Conservation (phyloP, 2,329 filamentous ascomycete genomes). For the Laburnicola sp. region DNA sequence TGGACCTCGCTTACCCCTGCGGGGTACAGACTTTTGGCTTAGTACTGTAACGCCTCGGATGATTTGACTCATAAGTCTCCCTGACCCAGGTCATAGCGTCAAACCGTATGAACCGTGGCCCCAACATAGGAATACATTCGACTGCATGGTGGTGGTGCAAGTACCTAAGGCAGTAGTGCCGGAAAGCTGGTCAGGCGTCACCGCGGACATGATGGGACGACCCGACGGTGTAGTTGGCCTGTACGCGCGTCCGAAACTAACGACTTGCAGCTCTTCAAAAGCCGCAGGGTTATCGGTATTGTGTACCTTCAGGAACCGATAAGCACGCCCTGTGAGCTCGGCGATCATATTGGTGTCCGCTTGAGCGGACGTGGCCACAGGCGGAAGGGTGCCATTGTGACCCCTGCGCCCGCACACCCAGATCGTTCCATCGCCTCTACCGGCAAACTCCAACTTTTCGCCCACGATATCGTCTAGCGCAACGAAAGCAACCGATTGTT, state of each 20-base stretch:
- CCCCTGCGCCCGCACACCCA: neutral
- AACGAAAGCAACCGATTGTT: neutral
- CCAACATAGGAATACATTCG: neutral
- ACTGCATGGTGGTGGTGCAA: neutral
- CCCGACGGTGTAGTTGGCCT: neutral
- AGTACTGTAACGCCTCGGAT: too few relatives aligned
- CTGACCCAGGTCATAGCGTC: neutral
- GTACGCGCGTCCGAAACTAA: neutral
- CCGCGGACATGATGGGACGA: neutral
- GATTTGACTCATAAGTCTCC: neutral
- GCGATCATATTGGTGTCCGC: neutral
- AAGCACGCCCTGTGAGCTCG: neutral
- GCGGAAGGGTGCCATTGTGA: neutral
- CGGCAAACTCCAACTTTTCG: slow-evolving; percentile 4
- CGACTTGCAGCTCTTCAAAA: neutral
- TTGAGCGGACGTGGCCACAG: neutral
- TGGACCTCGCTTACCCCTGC: too few relatives aligned
- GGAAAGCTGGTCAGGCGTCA: neutral
- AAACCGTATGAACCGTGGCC: neutral
- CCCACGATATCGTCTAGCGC: neutral
- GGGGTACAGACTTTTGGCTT: too few relatives aligned
- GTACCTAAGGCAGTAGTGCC: neutral
- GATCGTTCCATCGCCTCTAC: slow-evolving; percentile 2
- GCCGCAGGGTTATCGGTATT: neutral
- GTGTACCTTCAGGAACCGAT: neutral